Evolutionary conservation across 208 protist species (phyloP).

Genomic region (Sergeia podlipaevii): DNA sequence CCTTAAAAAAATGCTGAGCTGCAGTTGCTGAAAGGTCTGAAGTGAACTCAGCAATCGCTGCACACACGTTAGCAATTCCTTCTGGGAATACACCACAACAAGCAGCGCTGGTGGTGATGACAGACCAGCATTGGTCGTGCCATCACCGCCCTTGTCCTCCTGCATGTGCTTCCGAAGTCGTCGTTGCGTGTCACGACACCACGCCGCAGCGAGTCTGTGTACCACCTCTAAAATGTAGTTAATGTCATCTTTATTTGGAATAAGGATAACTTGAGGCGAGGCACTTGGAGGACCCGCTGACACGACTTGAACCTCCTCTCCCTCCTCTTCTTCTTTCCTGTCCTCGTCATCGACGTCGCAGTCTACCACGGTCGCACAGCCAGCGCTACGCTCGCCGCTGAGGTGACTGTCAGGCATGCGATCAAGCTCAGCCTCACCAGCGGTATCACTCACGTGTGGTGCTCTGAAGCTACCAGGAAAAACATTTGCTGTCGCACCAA

Average conservation of each 20-base stretch:
- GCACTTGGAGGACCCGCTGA: conserved; percentile 1
- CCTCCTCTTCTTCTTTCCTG: conserved; percentile 7
- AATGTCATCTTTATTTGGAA: conserved; percentile 51
- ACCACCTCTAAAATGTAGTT: conserved; percentile 57
- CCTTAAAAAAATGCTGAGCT: conserved; percentile 55
- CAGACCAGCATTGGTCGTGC: neutral
- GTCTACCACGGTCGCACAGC: conserved; percentile 20
- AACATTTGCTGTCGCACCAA: neutral
- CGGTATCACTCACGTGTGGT: neutral
- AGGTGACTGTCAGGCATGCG: neutral
- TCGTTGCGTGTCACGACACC: conserved; percentile 23
- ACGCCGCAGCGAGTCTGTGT: conserved; percentile 42
- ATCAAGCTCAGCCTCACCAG: neutral
- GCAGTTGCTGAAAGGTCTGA: conserved; percentile 48
- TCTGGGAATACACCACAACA: conserved; percentile 31
- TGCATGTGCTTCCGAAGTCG: neutral
- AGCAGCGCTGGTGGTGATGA: conserved; percentile 18
- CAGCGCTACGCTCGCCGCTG: neutral
- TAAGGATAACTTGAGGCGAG: conserved; percentile 12
- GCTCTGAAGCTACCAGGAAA: neutral
- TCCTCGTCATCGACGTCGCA: conserved; percentile 23
- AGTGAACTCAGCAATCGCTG: conserved; percentile 47
- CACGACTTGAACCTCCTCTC: conserved; percentile 24
- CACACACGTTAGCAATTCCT: conserved; percentile 37
- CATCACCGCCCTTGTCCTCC: neutral